phyloP scores from a whole-genome alignment of 192 early-diverging fungal species.

The Coemansia guatemalensis region DNA sequence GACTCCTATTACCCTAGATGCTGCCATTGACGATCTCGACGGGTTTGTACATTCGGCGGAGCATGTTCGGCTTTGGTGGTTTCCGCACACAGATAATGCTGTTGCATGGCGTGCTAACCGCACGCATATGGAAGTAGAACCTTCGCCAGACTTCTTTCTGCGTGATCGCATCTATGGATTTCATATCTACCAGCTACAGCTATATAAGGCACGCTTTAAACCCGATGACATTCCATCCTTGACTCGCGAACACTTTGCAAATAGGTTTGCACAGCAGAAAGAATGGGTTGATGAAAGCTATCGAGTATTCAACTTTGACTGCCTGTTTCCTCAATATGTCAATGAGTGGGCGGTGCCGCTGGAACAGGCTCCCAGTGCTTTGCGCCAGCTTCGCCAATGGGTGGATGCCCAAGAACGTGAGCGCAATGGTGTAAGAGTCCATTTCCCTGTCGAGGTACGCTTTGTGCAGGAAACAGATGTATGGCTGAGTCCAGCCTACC shows the following conservation, averaged over 20 bases:
- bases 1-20: slow-evolving; percentile 57
- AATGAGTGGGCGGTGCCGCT: slow-evolving; percentile 78
- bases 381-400: slow-evolving; percentile 57
- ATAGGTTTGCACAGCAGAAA: slow-evolving; percentile 48
- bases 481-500: slow-evolving; percentile 71
- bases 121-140: slow-evolving; percentile 39
- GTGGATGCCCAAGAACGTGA: slow-evolving; percentile 46
- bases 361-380: slow-evolving; percentile 56
- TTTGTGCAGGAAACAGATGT: slow-evolving; percentile 57
- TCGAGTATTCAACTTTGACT: slow-evolving; percentile 69
- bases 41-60: slow-evolving; percentile 62
- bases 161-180: slow-evolving; percentile 36
- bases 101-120: slow-evolving; percentile 70
- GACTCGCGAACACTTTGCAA: slow-evolving; percentile 57
- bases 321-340: slow-evolving; percentile 68
- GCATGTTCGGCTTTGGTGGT: slow-evolving; percentile 79
- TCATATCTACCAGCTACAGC: slow-evolving; percentile 55
- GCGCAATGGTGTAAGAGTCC: slow-evolving; percentile 56
- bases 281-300: slow-evolving; percentile 64
- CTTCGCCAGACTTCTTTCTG: slow-evolving; percentile 13
- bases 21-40: slow-evolving; percentile 56
- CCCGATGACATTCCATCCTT: slow-evolving; percentile 25
- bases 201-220: slow-evolving; percentile 51
- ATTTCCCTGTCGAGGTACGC: slow-evolving; percentile 73
- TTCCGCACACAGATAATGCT: slow-evolving; percentile 68